A percentile compares a stretch with the other conserved stretches of the same genome.
Conservation (phyloP, 2,329 filamentous ascomycete genomes). For the Corinectria fuckeliana region DNA sequence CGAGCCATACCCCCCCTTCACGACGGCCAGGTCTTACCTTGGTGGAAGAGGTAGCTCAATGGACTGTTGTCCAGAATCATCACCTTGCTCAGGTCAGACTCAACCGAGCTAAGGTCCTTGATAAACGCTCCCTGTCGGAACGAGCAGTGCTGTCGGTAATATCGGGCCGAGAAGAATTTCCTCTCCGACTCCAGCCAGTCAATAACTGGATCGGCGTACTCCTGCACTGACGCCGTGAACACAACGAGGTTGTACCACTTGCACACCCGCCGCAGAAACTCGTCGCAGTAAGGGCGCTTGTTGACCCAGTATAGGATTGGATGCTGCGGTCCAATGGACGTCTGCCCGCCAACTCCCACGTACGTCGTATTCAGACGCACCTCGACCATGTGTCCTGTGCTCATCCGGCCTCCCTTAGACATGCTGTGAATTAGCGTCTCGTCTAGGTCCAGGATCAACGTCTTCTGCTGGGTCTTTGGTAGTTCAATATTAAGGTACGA, state of each 20-base stretch:
- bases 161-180: slow-evolving; percentile 93
- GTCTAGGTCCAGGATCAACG: slow-evolving; percentile 91
- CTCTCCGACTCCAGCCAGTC: slow-evolving; percentile 97
- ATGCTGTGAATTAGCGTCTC: slow-evolving; percentile 98
- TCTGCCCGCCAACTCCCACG: slow-evolving; percentile 72
- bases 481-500: slow-evolving; percentile 76
- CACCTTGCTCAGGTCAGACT: slow-evolving; percentile 95
- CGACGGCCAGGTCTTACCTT: slow-evolving; percentile 67
- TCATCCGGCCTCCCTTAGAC: slow-evolving; percentile 94
- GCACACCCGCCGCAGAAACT: slow-evolving; percentile 88
- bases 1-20: neutral
- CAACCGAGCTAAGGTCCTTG: slow-evolving; percentile 94
- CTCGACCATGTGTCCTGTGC: slow-evolving; percentile 98
- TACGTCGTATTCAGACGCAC: slow-evolving; percentile 82
- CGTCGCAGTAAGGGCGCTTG: slow-evolving; percentile 95
- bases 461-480: slow-evolving; percentile 76
- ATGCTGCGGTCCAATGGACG: slow-evolving; percentile 73
- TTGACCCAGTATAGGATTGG: slow-evolving; percentile 99
- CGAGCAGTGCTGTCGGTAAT: slow-evolving; percentile 97
- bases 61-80: slow-evolving; percentile 99
- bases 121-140: slow-evolving; percentile 96
- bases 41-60: slow-evolving; percentile 97
- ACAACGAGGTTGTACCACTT: slow-evolving; percentile 99
- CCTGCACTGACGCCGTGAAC: slow-evolving; percentile 96
- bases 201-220: slow-evolving; percentile 98